Evolutionary conservation across 2,329 filamentous ascomycete species (phyloP).

Genomic region (Microsporum audouinii): DNA sequence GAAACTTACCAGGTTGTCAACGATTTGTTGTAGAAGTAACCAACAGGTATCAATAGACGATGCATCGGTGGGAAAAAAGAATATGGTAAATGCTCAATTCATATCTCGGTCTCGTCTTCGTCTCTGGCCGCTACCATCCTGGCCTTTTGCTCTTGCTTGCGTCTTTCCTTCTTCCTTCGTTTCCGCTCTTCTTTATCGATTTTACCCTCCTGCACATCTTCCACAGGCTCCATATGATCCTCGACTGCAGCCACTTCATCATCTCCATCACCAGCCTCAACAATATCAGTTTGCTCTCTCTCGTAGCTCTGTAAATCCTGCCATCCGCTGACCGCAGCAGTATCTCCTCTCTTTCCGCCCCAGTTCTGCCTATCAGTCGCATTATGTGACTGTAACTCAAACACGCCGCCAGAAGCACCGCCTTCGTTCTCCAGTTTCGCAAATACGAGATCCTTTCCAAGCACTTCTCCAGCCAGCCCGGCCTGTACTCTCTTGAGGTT

Average conservation of each 20-base stretch:
- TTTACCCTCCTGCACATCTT: slow-evolving; percentile 22
- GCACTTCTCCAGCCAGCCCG: slow-evolving; percentile 32
- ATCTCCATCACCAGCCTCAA: slow-evolving; percentile 14
- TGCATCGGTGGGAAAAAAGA: not conserved
- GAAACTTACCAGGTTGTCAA: slow-evolving; percentile 2
- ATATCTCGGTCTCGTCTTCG: slow-evolving; percentile 1
- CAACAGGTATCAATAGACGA: not conserved
- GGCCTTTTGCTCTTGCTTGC: slow-evolving; percentile 34
- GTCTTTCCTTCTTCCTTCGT: slow-evolving; percentile 45
- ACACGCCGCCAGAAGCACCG: slow-evolving; percentile 1
- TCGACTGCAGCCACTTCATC: slow-evolving; percentile 24
- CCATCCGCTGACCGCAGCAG: slow-evolving; percentile 13
- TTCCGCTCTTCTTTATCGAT: slow-evolving; percentile 44
- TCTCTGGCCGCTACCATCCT: slow-evolving; percentile 21
- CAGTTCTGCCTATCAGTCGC: slow-evolving; percentile 19
- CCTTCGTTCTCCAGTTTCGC: slow-evolving; percentile 19
- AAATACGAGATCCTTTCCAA: slow-evolving; percentile 32
- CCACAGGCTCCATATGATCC: slow-evolving; percentile 32
- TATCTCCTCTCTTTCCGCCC: slow-evolving; percentile 20
- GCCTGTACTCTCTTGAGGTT: slow-evolving; percentile 37
- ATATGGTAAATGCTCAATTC: not conserved
- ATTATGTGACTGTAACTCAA: slow-evolving; percentile 5
- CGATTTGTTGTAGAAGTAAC: not conserved
- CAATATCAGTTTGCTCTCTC: slow-evolving; percentile 25
- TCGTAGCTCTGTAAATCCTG: slow-evolving; percentile 24